Evolutionary conservation across 2,329 filamentous ascomycete species (phyloP).

Genomic region (Exophiala sp.): DNA sequence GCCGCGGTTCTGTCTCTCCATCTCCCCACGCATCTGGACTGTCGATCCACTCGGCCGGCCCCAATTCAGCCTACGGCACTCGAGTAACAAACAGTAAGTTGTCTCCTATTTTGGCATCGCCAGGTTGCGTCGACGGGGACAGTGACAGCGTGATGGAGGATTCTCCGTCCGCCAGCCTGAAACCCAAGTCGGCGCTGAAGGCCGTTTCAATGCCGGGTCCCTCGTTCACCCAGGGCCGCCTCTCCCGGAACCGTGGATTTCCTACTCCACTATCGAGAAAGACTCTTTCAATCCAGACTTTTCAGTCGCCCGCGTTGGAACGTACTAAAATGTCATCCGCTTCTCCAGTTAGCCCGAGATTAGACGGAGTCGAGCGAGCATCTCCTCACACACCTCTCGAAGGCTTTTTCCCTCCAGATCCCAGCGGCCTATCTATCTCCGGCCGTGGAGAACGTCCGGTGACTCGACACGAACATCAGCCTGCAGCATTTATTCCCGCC

Average conservation of each 20-base stretch:
- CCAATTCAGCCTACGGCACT: slow-evolving; percentile 17
- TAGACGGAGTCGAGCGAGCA: slow-evolving; percentile 47
- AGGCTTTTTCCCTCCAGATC: slow-evolving; percentile 66
- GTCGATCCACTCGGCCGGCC: slow-evolving; percentile 27
- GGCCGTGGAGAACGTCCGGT: slow-evolving; percentile 46
- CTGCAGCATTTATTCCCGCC: slow-evolving; percentile 58
- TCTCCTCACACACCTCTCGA: slow-evolving; percentile 77
- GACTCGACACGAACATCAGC: slow-evolving; percentile 37
- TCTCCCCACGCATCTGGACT: slow-evolving; percentile 23
- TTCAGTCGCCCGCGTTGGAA: slow-evolving; percentile 36
- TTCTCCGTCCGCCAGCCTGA: slow-evolving; percentile 31
- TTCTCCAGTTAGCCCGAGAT: slow-evolving; percentile 57
- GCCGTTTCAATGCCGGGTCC: slow-evolving; percentile 32
- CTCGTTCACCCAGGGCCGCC: slow-evolving; percentile 35
- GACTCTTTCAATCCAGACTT: slow-evolving; percentile 29
- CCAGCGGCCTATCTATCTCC: slow-evolving; percentile 77
- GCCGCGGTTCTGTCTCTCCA: slow-evolving; percentile 24
- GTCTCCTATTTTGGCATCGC: slow-evolving; percentile 31
- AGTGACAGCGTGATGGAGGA: slow-evolving; percentile 34
- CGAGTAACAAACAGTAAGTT: slow-evolving; percentile 36
- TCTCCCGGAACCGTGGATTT: slow-evolving; percentile 37
- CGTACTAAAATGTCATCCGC: slow-evolving; percentile 50
- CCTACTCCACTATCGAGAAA: slow-evolving; percentile 39
- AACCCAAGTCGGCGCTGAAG: slow-evolving; percentile 33
- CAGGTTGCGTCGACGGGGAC: slow-evolving; percentile 30